Base-by-base conservation (phyloP, 1,139 yeast genomes). In the Hemisphaericaspora subhashii region DNA sequence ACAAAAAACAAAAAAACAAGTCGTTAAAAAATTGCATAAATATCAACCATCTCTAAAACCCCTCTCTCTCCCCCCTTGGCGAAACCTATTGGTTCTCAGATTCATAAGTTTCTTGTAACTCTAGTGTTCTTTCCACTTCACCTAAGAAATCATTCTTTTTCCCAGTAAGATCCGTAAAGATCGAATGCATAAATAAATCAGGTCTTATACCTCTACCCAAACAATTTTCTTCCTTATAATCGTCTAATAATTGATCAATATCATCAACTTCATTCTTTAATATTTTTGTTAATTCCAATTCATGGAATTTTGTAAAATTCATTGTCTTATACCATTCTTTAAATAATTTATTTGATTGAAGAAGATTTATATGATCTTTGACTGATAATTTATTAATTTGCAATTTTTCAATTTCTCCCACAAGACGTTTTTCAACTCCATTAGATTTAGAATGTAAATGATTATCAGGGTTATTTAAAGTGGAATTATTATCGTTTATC, bases 331-430 rank as follows among this genome's bases (percentile, higher is more conserved):
- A 40, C 39, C 53, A 65, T 16, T 58, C 62, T 41, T 54, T 55
- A 39, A 66, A 57, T 18, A 62, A 36, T 7, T 28, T 37, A 22
- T 38, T 50, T 37, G 57, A 51, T 10, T 54, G 52, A 15, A 68
- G 48, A 15, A 68, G 49, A 26, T 64, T 61, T 26, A 60, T 31
- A 36, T 64, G 60, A 40, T 68, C 72, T 3, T 56, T 38, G 8
- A 52, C 45, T 0, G 52, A 38, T 14, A 66, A 47, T 35, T 52
- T 39, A 33, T 55, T 55, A 11, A 63, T 49, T 31, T 49, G 45
- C 18, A 53, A 36, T 36, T 55, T 52, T 31, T 60, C 65, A 10
- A 48, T 31, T 8, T 47, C 47, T 4, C 57, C 54, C 4, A 57
- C 49, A 4, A 45, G 46, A 38, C 61, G 39, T 38, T 53, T 55